Conservation (phyloP, 2,329 filamentous ascomycete species). For the Colletotrichum simmondsii region DNA sequence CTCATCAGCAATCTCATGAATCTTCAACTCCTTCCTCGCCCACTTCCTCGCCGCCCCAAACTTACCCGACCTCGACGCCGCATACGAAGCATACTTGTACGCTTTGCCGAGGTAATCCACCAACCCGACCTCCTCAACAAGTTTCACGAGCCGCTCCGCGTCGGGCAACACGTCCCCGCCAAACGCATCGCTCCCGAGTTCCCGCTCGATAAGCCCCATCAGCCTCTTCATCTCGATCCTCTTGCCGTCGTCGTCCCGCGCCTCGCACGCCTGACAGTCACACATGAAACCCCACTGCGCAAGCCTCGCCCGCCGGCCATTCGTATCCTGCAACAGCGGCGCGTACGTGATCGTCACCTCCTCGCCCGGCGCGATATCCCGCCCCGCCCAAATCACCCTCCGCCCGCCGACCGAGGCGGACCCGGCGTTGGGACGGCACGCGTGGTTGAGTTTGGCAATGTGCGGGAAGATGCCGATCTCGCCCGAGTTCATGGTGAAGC, state of each 20-base stretch:
- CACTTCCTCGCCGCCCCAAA: conserved; percentile 35
- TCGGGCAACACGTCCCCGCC: conserved; percentile 30
- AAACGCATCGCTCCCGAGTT: conserved; percentile 36
- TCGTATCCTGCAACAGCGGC: conserved; percentile 44
- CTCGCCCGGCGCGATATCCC: conserved; percentile 42
- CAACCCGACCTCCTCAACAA: conserved; percentile 39
- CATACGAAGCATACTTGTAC: conserved; percentile 38
- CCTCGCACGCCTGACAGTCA: conserved; percentile 48
- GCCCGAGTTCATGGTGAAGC: conserved; percentile 44
- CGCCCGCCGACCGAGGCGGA: conserved; percentile 44
- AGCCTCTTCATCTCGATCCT: conserved; percentile 44
- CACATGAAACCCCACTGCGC: conserved; percentile 40
- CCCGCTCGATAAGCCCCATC: conserved; percentile 45
- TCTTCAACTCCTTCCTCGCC: conserved; percentile 37
- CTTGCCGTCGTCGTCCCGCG: conserved; percentile 42
- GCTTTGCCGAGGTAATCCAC: conserved; percentile 39
- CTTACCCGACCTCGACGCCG: conserved; percentile 34
- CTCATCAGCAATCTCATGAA: conserved; percentile 35
- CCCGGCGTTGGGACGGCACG: conserved; percentile 48
- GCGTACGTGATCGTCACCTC: conserved; percentile 49
- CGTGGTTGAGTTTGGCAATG: conserved; percentile 52
- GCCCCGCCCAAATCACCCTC: conserved; percentile 48
- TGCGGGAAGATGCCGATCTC: conserved; percentile 47
- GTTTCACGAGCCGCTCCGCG: conserved; percentile 34
- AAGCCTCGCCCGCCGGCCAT: conserved; percentile 43